Conservation (phyloP, 106 monocot genomes). For the Acanthochlamys bracteata region DNA sequence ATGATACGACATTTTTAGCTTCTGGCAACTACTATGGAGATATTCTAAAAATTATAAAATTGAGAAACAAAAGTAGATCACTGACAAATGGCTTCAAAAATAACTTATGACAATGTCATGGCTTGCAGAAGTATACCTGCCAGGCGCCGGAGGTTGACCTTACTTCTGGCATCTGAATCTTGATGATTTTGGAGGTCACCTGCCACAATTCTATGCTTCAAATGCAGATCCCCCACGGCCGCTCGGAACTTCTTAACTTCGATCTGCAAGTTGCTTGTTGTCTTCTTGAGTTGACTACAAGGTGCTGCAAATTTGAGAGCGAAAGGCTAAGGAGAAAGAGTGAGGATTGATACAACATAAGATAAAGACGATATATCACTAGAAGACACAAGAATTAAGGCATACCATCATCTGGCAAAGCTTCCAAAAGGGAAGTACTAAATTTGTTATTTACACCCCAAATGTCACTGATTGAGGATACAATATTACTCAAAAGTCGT, state of each 20-base stretch:
- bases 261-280: constrained; percentile 14
- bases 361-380: too few species aligned
- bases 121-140: constrained; percentile 28
- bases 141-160: constrained; percentile 57
- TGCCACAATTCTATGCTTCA: constrained; percentile 46
- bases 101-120: too few species aligned
- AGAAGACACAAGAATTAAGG: background rate
- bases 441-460: constrained; percentile 42
- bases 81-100: background rate
- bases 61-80: background rate
- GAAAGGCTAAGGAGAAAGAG: background rate
- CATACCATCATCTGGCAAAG: constrained; percentile 48
- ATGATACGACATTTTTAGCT: background rate
- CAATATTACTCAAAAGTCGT: constrained; percentile 35
- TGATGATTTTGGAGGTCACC: constrained; percentile 45
- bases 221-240: constrained; percentile 47
- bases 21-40: background rate
- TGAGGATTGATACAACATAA: background rate
- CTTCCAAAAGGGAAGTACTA: constrained; percentile 17
- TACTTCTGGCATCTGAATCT: constrained; percentile 42
- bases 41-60: background rate
- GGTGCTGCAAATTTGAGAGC: constrained; percentile 18
- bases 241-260: constrained; percentile 37
- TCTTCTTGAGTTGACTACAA: constrained; percentile 30
- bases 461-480: constrained; percentile 29